Percentiles rank a stretch among this genome's conserved stretches.
phyloP scores from a whole-genome alignment of 2,329 filamentous ascomycete species.

The Pezizomycotina sp. region DNA sequence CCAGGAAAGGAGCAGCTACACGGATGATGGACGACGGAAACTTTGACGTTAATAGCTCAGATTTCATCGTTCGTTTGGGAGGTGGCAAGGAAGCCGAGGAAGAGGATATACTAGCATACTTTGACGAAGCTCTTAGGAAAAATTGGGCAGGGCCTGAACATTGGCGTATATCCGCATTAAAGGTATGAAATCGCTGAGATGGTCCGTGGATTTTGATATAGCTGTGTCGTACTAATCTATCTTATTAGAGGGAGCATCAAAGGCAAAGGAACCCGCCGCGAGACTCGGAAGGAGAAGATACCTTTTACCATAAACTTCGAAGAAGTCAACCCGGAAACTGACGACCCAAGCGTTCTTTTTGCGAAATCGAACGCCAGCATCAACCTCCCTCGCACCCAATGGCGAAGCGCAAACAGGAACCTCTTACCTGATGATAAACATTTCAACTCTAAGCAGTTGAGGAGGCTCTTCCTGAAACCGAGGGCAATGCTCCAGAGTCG shows the following conservation, averaged over 20 bases:
- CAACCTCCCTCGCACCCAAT: slow-evolving; percentile 78
- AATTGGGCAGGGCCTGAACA: slow-evolving; percentile 98
- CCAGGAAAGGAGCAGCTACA: slow-evolving; percentile 40
- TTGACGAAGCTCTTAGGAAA: slow-evolving; percentile 88
- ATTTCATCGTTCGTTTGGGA: slow-evolving; percentile 41
- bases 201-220: no score
- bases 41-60: slow-evolving; percentile 49
- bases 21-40: slow-evolving; percentile 37
- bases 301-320: slow-evolving; percentile 87
- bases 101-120: slow-evolving; percentile 94
- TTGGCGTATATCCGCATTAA: slow-evolving; percentile 95
- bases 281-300: slow-evolving; percentile 83
- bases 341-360: slow-evolving; percentile 64
- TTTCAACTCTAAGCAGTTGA: slow-evolving; percentile 81
- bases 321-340: slow-evolving; percentile 50
- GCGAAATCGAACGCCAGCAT: slow-evolving; percentile 68
- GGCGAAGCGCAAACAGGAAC: slow-evolving; percentile 86
- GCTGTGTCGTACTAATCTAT: no score
- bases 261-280: slow-evolving; percentile 26
- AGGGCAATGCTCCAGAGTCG: slow-evolving; percentile 42
- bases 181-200: slow-evolving; percentile 38
- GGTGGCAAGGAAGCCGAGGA: slow-evolving; percentile 63
- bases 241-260: slow-evolving; percentile 15
- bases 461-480: slow-evolving; percentile 85
- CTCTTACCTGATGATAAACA: slow-evolving; percentile 94